Conservation (phyloP, 23 red algal species). For the Gracilaria domingensis region DNA sequence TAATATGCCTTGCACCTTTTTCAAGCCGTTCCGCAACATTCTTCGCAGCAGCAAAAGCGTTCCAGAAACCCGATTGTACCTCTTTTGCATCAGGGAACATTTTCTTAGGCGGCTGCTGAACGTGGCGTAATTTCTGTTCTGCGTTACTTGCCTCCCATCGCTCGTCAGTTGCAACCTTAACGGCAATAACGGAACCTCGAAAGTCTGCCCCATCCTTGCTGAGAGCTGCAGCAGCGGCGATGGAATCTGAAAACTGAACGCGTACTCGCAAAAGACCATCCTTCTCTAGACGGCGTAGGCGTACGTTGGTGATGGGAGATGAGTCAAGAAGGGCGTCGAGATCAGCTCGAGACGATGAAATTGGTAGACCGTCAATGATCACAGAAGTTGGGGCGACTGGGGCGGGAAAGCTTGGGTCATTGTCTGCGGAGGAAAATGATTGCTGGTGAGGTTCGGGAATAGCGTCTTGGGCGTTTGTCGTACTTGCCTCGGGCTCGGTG, state of each 20-base stretch:
- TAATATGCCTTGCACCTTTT: slow-evolving; percentile 31
- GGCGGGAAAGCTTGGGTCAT: not conserved
- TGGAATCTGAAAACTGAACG: slow-evolving; percentile 39
- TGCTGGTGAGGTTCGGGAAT: slow-evolving; percentile 3
- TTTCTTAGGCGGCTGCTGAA: not conserved
- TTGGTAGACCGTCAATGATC: slow-evolving; percentile 66
- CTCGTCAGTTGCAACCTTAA: slow-evolving; percentile 49
- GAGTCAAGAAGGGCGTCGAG: slow-evolving; percentile 47
- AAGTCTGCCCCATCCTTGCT: slow-evolving; percentile 37
- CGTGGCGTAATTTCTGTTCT: not conserved
- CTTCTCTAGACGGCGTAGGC: slow-evolving; percentile 40
- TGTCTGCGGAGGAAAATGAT: not conserved
- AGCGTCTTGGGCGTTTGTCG: not conserved
- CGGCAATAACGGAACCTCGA: slow-evolving; percentile 21
- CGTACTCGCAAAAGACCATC: slow-evolving; percentile 44
- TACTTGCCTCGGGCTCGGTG: not conserved
- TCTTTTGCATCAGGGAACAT: slow-evolving; percentile 47
- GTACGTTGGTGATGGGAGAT: slow-evolving; percentile 17
- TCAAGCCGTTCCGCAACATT: slow-evolving; percentile 64
- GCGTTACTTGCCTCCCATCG: slow-evolving; percentile 38
- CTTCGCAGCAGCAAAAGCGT: slow-evolving; percentile 47
- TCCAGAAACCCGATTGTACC: slow-evolving; percentile 56
- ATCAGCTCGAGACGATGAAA: slow-evolving; percentile 43
- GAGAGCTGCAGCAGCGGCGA: slow-evolving; percentile 27
- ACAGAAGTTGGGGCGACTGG: not conserved